Conservation (phyloP, 306 rosid species). For the Trifolium pratense region DNA sequence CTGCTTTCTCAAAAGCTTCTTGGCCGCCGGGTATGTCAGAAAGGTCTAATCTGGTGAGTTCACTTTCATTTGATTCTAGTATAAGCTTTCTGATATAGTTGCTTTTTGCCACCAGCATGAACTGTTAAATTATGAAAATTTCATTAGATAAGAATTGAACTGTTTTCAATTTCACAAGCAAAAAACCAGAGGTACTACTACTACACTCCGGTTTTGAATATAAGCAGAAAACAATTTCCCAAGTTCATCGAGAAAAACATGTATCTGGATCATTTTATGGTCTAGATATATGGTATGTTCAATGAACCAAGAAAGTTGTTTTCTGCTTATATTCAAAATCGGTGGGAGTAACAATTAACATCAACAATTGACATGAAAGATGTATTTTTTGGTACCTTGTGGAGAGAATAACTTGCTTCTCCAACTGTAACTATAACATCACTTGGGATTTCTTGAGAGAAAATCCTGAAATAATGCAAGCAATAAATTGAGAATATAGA, state of each 20-base stretch:
- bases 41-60: conserved; percentile 65
- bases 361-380: background rate
- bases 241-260: too few species aligned
- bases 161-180: background rate
- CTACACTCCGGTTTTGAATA: too few species aligned
- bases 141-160: background rate
- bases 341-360: background rate
- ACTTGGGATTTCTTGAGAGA: conserved; percentile 77
- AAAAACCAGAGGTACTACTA: background rate
- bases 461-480: conserved; percentile 57
- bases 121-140: conserved; percentile 47
- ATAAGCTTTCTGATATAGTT: conserved; percentile 75
- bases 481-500: background rate
- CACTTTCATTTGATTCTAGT: conserved; percentile 64
- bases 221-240: too few species aligned
- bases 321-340: too few species aligned
- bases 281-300: too few species aligned
- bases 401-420: conserved; percentile 76
- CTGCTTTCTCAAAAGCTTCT: conserved; percentile 85
- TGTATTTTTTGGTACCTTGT: conserved; percentile 59
- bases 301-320: too few species aligned
- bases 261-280: too few species aligned
- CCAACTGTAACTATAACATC: conserved; percentile 75
- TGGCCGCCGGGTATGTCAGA: conserved; percentile 84
- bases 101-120: conserved; percentile 91